These are phyloP conservation scores for Aspergillus latus DNA, from an alignment of 2,329 filamentous ascomycete genomes.

Conservation along the genomic window DNA sequence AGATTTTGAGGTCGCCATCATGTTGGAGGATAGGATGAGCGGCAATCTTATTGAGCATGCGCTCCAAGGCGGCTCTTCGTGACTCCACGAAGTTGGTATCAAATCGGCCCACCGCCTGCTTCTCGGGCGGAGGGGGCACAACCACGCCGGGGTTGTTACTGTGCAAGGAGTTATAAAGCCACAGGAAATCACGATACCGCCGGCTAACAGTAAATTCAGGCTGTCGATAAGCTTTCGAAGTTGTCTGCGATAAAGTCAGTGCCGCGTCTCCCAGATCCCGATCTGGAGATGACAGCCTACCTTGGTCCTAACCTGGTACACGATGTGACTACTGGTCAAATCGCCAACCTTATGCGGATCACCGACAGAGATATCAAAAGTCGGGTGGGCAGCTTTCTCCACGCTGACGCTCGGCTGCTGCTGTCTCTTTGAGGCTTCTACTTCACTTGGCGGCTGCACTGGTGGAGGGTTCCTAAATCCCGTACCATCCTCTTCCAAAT, in stretches of 20 bases:
- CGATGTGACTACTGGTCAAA: conserved; percentile 93
- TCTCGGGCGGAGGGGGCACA: conserved; percentile 93
- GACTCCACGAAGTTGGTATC: conserved; percentile 97
- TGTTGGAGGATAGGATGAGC: conserved; percentile 87
- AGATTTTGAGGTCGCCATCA: conserved; percentile 90
- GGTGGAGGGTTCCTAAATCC: conserved; percentile 64
- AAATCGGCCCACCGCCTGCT: conserved; percentile 94
- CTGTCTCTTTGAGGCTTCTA: conserved; percentile 50
- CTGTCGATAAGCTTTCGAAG: conserved; percentile 92
- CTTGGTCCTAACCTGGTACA: conserved; percentile 93
- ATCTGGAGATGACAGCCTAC: conserved; percentile 50
- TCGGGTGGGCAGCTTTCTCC: conserved; percentile 90
- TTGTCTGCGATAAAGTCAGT: conserved; percentile 61
- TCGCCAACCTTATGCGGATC: conserved; percentile 98
- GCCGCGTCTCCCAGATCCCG: neutral
- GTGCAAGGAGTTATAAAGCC: conserved; percentile 94
- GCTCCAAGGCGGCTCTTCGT: conserved; percentile 83
- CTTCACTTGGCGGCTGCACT: conserved; percentile 52
- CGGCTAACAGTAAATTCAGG: conserved; percentile 90
- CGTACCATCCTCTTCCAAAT: conserved; percentile 69
- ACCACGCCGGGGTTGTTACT: conserved; percentile 93
- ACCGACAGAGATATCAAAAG: conserved; percentile 85
- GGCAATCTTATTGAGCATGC: conserved; percentile 96
- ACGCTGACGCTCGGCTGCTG: conserved; percentile 79
- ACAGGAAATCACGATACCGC: conserved; percentile 93